A percentile compares a stretch with the other conserved stretches of the same genome.
These are phyloP conservation scores for Adiantum capillusveneris DNA, from an alignment of 75 land plant species.

Conservation along the genomic window DNA sequence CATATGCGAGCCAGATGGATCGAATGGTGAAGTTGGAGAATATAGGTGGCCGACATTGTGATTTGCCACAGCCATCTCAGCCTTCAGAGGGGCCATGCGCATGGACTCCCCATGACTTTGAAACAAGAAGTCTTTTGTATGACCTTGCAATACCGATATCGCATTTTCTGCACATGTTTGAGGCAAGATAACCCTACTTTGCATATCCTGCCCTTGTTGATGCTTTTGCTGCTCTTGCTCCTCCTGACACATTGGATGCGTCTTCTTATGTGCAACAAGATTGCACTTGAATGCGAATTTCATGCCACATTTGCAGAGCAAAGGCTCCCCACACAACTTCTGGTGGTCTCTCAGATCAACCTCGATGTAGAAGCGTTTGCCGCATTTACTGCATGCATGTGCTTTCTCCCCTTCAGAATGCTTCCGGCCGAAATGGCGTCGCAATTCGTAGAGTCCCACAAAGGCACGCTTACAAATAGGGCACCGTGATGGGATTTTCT, in stretches of 20 bases:
- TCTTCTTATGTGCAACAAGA: constrained; percentile 21
- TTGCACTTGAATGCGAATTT: constrained; percentile 28
- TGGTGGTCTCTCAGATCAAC: constrained; percentile 24
- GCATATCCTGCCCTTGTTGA: background rate
- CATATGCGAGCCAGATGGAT: too few relatives aligned
- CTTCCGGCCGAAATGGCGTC: constrained; percentile 25
- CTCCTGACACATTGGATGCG: constrained; percentile 9
- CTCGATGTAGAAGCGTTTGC: constrained; percentile 21
- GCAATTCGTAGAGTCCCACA: constrained; percentile 23
- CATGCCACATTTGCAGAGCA: constrained; percentile 22
- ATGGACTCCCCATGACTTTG: too few relatives aligned
- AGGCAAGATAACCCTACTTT: too few relatives aligned
- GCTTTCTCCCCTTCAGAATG: constrained; percentile 26
- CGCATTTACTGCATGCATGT: constrained; percentile 19
- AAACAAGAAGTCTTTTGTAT: too few relatives aligned
- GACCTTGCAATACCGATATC: too few relatives aligned
- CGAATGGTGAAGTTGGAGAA: too few relatives aligned
- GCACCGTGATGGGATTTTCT: constrained; percentile 25
- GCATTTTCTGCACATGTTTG: too few relatives aligned
- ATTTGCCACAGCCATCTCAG: too few relatives aligned
- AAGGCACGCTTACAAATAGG: constrained; percentile 20
- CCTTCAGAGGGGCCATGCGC: too few relatives aligned
- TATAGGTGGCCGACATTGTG: too few relatives aligned
- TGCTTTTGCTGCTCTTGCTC: background rate
- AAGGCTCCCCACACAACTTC: constrained; percentile 30